Conservation (phyloP, 202 grass and related monocot species). For the Elaeis oleifera region DNA sequence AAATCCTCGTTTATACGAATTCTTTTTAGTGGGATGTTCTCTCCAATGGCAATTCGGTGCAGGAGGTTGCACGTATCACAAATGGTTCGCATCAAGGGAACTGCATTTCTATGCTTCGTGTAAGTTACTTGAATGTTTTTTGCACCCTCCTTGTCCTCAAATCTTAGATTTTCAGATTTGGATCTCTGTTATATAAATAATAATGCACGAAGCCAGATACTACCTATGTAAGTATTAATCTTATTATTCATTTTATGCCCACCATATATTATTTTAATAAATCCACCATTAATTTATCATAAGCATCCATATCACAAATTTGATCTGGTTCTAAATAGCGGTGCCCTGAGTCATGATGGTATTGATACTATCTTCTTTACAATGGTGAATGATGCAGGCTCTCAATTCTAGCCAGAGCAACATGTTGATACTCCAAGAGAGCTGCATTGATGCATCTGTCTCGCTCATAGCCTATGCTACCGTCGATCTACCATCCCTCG, state of each 20-base stretch:
- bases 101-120: conserved; percentile 36
- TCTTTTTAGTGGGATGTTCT: conserved; percentile 47
- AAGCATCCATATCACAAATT: no score
- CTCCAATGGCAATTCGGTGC: conserved; percentile 21
- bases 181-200: neutral
- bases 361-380: no score
- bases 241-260: no score
- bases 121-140: conserved; percentile 10
- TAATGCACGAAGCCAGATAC: neutral
- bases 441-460: conserved; percentile 29
- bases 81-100: conserved; percentile 24
- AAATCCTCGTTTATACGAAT: no score
- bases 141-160: neutral
- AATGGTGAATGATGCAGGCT: no score
- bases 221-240: no score
- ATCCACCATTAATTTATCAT: no score
- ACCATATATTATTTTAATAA: no score
- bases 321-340: no score
- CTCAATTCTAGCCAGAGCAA: conserved; percentile 4
- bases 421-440: conserved; percentile 46
- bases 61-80: conserved; percentile 38
- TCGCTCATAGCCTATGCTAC: conserved; percentile 43
- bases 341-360: no score
- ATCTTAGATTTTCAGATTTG: neutral
- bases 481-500: conserved; percentile 23